Percentiles rank a stretch among this genome's conserved stretches.
Evolutionary conservation across 2,329 filamentous ascomycete genomes (phyloP).

Genomic region (Setomelanomma holmii): DNA sequence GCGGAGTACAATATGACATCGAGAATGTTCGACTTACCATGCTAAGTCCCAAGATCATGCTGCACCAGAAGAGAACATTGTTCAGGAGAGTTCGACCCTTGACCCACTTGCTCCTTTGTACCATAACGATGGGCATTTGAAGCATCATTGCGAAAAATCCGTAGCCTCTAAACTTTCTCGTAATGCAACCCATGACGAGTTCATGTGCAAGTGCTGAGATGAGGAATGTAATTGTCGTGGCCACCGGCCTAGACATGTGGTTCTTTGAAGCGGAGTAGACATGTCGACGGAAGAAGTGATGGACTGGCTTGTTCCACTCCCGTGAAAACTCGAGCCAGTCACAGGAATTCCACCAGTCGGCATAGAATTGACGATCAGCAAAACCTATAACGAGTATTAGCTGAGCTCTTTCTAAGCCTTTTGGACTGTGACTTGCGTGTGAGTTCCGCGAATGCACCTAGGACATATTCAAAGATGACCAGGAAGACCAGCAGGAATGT

Average conservation of each 20-base stretch:
- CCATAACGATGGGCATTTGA: constrained; percentile 91
- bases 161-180: constrained; percentile 93
- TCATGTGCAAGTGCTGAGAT: constrained; percentile 91
- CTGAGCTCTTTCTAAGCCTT: neutral
- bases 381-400: constrained; percentile 61
- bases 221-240: constrained; percentile 90
- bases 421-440: constrained; percentile 60
- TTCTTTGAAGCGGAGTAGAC: constrained; percentile 86
- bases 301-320: constrained; percentile 92
- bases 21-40: constrained; percentile 68
- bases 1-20: no score
- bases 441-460: constrained; percentile 93
- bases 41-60: constrained; percentile 85
- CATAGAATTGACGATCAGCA: constrained; percentile 92
- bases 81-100: constrained; percentile 76
- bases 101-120: constrained; percentile 83
- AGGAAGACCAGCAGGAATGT: constrained; percentile 95
- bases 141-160: constrained; percentile 96
- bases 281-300: constrained; percentile 92
- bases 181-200: constrained; percentile 97
- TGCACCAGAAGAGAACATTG: constrained; percentile 83
- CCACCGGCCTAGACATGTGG: constrained; percentile 75
- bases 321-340: constrained; percentile 90
- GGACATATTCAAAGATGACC: constrained; percentile 96
- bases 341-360: constrained; percentile 74